phyloP scores from a whole-genome alignment of 805 yeast genomes.

The Torulaspora maleeae region DNA sequence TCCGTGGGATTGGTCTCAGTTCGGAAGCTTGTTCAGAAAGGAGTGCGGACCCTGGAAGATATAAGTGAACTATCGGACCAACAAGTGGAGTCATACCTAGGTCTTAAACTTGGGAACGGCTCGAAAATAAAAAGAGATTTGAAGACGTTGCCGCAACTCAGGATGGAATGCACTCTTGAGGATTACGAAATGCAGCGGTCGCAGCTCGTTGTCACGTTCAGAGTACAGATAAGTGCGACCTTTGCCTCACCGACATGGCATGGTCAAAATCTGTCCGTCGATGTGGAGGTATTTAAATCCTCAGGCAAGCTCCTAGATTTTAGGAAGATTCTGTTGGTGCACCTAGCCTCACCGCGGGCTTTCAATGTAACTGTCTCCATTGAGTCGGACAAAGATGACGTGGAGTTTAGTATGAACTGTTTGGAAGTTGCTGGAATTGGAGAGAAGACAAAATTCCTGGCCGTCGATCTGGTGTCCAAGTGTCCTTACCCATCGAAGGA shows the following conservation, averaged over 20 bases:
- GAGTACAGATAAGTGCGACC: constrained; percentile 22
- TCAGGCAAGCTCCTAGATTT: constrained; percentile 43
- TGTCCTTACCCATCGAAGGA: background rate
- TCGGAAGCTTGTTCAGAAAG: constrained; percentile 37
- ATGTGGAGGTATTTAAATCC: constrained; percentile 30
- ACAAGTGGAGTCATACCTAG: constrained; percentile 41
- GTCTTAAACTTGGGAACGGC: constrained; percentile 41
- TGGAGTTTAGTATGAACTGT: constrained; percentile 35
- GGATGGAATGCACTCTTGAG: constrained; percentile 20
- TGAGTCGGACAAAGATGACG: constrained; percentile 14
- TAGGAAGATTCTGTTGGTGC: constrained; percentile 37
- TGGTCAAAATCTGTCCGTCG: constrained; percentile 32
- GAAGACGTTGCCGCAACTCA: constrained; percentile 37
- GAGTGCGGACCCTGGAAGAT: constrained; percentile 35
- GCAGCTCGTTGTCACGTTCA: constrained; percentile 16
- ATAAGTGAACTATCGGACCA: constrained; percentile 29
- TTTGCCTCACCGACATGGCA: constrained; percentile 32
- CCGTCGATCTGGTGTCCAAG: constrained; percentile 8
- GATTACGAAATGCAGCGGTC: constrained; percentile 9
- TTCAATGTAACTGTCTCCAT: constrained; percentile 31
- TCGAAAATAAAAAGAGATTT: constrained; percentile 37
- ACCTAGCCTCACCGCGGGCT: constrained; percentile 23
- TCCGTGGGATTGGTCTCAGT: constrained; percentile 43
- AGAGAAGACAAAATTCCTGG: constrained; percentile 6
- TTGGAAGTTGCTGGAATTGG: constrained; percentile 39